phyloP scores from a whole-genome alignment of 2,329 filamentous ascomycete genomes.

The Ophiostoma montium region DNA sequence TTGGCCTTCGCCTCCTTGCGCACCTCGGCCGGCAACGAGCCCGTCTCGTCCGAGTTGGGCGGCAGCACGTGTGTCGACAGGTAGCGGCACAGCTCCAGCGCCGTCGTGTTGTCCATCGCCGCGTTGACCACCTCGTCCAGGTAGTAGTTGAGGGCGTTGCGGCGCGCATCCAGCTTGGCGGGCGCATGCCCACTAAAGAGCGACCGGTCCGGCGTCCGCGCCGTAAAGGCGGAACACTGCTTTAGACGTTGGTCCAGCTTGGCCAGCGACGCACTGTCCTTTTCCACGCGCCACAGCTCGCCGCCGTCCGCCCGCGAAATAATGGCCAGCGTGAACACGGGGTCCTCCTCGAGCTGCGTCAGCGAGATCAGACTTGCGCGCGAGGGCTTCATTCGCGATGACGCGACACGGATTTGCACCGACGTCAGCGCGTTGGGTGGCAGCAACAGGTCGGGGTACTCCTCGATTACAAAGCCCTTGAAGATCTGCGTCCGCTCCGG shows the following conservation, averaged over 20 bases:
- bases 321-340: slow-evolving; percentile 82
- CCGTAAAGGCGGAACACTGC: slow-evolving; percentile 55
- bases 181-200: slow-evolving; percentile 89
- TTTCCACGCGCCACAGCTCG: slow-evolving; percentile 90
- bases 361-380: slow-evolving; percentile 70
- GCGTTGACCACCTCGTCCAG: slow-evolving; percentile 76
- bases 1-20: slow-evolving; percentile 18
- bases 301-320: slow-evolving; percentile 60
- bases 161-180: slow-evolving; percentile 79
- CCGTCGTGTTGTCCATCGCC: slow-evolving; percentile 61
- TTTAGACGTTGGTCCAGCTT: slow-evolving; percentile 72
- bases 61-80: slow-evolving; percentile 55
- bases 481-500: slow-evolving; percentile 42
- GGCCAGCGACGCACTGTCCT: slow-evolving; percentile 69
- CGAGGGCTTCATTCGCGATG: slow-evolving; percentile 88
- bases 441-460: slow-evolving; percentile 73
- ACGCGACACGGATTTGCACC: slow-evolving; percentile 75
- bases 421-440: slow-evolving; percentile 80
- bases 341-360: slow-evolving; percentile 74
- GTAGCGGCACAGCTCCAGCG: slow-evolving; percentile 74
- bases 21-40: slow-evolving; percentile 21
- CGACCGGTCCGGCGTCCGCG: slow-evolving; percentile 66
- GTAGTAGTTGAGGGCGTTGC: slow-evolving; percentile 68
- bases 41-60: slow-evolving; percentile 44
- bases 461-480: slow-evolving; percentile 66